Percentiles rank a stretch among this genome's conserved stretches.
Evolutionary conservation across 495 filamentous ascomycete genomes (phyloP).

Genomic region (Arthonia radiata): DNA sequence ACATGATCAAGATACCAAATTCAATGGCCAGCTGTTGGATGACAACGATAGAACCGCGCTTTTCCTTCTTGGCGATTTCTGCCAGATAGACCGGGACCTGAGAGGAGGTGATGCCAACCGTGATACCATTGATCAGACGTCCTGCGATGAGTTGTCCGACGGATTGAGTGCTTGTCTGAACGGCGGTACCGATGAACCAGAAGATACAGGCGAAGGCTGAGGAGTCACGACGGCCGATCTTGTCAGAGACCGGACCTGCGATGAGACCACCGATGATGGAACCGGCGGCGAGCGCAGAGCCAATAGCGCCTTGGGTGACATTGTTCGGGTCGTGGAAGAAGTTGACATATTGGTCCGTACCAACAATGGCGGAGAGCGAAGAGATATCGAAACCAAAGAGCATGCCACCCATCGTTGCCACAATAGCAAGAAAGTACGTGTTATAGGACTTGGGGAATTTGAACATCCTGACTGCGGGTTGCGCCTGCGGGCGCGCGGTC

Average conservation of each 20-base stretch:
- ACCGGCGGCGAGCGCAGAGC: constrained; percentile 39
- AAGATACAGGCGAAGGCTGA: constrained; percentile 30
- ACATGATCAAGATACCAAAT: constrained; percentile 38
- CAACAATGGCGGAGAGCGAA: constrained; percentile 51
- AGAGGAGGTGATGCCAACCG: constrained; percentile 50
- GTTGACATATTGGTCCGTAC: constrained; percentile 37
- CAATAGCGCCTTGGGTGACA: constrained; percentile 38
- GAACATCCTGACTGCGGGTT: too few species aligned
- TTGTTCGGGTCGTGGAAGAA: constrained; percentile 42
- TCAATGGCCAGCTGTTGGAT: constrained; percentile 60
- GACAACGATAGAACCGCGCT: constrained; percentile 42
- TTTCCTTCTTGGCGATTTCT: constrained; percentile 41
- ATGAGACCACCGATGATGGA: constrained; percentile 37
- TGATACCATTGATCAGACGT: constrained; percentile 44
- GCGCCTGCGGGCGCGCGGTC: too few species aligned
- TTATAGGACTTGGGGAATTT: constrained; percentile 29
- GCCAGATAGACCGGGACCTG: constrained; percentile 67
- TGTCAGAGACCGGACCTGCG: constrained; percentile 42
- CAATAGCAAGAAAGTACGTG: constrained; percentile 34
- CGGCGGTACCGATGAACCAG: constrained; percentile 44
- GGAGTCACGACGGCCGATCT: constrained; percentile 34
- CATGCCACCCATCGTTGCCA: constrained; percentile 35
- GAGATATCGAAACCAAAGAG: constrained; percentile 40
- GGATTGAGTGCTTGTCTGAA: constrained; percentile 36
- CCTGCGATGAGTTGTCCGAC: constrained; percentile 41